Evolutionary conservation across 2,329 filamentous ascomycete genomes (phyloP).

Genomic region (Aspergillus puulaauensis): DNA sequence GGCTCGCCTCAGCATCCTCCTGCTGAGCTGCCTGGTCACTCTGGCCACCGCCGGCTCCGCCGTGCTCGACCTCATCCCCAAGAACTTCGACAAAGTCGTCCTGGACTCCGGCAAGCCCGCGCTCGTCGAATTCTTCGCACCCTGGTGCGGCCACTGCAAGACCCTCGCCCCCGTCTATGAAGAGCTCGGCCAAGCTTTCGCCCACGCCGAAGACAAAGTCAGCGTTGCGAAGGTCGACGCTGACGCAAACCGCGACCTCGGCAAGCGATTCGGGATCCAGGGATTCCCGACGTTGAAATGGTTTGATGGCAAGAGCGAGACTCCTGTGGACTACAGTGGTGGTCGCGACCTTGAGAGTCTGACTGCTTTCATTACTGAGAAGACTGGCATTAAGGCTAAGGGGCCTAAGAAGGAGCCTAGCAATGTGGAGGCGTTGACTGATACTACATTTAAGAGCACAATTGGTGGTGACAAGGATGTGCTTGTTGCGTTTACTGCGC

Average conservation of each 20-base stretch:
- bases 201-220: slow-evolving; percentile 71
- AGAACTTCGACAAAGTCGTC: slow-evolving; percentile 89
- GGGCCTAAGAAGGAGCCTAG: slow-evolving; percentile 62
- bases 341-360: slow-evolving; percentile 87
- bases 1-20: slow-evolving; percentile 47
- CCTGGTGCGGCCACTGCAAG: slow-evolving; percentile 99
- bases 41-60: slow-evolving; percentile 70
- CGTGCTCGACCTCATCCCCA: slow-evolving; percentile 83
- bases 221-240: slow-evolving; percentile 95
- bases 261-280: slow-evolving; percentile 82
- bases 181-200: slow-evolving; percentile 75
- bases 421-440: slow-evolving; percentile 75
- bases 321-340: slow-evolving; percentile 79
- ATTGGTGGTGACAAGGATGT: slow-evolving; percentile 87
- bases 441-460: slow-evolving; percentile 71
- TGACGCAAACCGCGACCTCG: slow-evolving; percentile 80
- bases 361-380: slow-evolving; percentile 75
- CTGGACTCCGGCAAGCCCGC: slow-evolving; percentile 91
- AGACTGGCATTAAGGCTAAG: slow-evolving; percentile 81
- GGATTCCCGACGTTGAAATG: slow-evolving; percentile 97
- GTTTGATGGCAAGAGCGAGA: slow-evolving; percentile 92
- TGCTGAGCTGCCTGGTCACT: slow-evolving; percentile 50
- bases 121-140: slow-evolving; percentile 96
- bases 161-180: slow-evolving; percentile 92
- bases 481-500: slow-evolving; percentile 93